phyloP scores from a whole-genome alignment of 2,329 filamentous ascomycete species.

The Nemania sp. region DNA sequence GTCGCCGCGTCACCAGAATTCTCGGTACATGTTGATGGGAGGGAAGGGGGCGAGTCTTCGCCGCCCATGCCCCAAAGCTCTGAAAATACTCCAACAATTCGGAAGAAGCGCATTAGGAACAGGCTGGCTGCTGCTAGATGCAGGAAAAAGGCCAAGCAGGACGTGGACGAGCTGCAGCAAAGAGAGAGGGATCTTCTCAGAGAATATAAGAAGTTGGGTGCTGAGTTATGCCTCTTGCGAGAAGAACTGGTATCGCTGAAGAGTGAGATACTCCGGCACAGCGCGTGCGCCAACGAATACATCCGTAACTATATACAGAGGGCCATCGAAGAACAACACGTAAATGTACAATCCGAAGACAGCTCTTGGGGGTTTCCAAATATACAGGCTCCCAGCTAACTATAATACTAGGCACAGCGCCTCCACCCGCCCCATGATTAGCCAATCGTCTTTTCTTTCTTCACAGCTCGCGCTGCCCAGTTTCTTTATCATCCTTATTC shows the following conservation, averaged over 20 bases:
- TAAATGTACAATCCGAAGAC: background rate
- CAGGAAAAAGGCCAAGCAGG: conserved; percentile 59
- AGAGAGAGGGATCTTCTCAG: conserved; percentile 36
- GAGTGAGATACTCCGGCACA: conserved; percentile 39
- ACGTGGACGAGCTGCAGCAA: conserved; percentile 52
- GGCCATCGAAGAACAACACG: background rate
- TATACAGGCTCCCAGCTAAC: background rate
- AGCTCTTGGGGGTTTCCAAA: background rate
- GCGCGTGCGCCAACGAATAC: conserved; percentile 36
- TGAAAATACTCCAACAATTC: background rate
- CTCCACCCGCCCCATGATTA: background rate
- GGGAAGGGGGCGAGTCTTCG: background rate
- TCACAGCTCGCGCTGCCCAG: background rate
- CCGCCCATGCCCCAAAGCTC: background rate
- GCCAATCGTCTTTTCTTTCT: background rate
- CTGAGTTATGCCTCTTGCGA: conserved; percentile 32
- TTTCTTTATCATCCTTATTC: background rate
- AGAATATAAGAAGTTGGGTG: conserved; percentile 32
- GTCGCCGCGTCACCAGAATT: background rate
- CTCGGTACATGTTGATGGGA: background rate
- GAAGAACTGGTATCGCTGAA: conserved; percentile 39
- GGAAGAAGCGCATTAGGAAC: conserved; percentile 46
- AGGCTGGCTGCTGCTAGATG: conserved; percentile 60
- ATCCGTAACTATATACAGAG: conserved; percentile 32
- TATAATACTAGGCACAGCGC: background rate